phyloP scores from a whole-genome alignment of 192 early-diverging fungal species.

The Umbelopsis vinacea region DNA sequence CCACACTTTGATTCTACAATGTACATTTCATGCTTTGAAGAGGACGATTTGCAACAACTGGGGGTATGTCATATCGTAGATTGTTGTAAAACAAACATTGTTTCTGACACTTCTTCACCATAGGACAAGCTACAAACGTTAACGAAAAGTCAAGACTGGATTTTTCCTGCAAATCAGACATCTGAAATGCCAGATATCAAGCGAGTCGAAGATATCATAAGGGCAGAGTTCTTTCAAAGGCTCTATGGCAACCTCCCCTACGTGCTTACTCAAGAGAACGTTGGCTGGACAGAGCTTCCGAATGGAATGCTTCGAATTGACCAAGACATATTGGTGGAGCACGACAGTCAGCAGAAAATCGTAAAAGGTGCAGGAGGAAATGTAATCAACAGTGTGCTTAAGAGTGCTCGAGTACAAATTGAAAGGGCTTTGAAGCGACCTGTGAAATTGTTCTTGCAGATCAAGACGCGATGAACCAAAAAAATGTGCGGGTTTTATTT shows the following conservation, averaged over 20 bases:
- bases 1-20: conserved; percentile 39
- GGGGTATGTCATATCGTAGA: conserved; percentile 26
- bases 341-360: conserved; percentile 57
- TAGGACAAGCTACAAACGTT: neutral
- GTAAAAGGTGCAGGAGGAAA: conserved; percentile 53
- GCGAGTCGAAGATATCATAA: conserved; percentile 62
- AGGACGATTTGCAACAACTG: conserved; percentile 22
- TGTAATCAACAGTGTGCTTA: conserved; percentile 47
- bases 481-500: neutral
- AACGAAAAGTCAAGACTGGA: conserved; percentile 50
- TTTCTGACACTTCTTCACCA: neutral
- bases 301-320: conserved; percentile 55
- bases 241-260: conserved; percentile 62
- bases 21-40: conserved; percentile 44
- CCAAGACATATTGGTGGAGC: conserved; percentile 57
- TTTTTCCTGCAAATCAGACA: conserved; percentile 52
- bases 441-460: conserved; percentile 54
- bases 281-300: conserved; percentile 54
- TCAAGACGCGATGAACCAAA: conserved; percentile 46
- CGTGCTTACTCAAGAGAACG: conserved; percentile 55
- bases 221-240: conserved; percentile 56
- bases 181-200: conserved; percentile 56
- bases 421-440: conserved; percentile 44
- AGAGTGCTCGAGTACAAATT: conserved; percentile 41
- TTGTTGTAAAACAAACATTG: neutral